These are phyloP conservation scores for Scedosporium apiospermum DNA, from an alignment of 2,329 filamentous ascomycete species.

Conservation along the genomic window DNA sequence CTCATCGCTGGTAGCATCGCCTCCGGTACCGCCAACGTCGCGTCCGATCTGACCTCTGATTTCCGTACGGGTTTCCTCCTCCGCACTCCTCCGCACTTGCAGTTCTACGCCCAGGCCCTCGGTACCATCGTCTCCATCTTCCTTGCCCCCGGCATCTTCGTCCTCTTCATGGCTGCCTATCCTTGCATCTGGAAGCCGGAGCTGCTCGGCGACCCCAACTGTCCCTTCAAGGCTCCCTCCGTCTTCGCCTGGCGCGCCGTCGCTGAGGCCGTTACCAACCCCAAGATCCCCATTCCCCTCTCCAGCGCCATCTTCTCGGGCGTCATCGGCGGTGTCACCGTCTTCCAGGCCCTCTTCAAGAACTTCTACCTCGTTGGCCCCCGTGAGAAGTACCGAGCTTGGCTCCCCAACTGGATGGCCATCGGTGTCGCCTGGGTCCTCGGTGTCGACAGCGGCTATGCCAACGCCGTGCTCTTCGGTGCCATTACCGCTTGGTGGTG, in stretches of 20 bases:
- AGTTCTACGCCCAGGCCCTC: conserved; percentile 56
- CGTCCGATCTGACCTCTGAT: conserved; percentile 47
- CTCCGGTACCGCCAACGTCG: conserved; percentile 44
- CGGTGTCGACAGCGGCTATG: conserved; percentile 42
- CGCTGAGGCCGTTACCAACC: conserved; percentile 49
- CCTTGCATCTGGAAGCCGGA: conserved; percentile 50
- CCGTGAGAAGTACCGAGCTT: conserved; percentile 44
- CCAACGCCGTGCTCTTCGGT: conserved; percentile 50
- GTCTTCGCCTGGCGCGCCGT: conserved; percentile 59
- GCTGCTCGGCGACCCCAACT: conserved; percentile 23
- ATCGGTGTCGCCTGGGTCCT: conserved; percentile 51
- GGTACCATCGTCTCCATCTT: conserved; percentile 57
- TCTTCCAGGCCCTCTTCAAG: conserved; percentile 40
- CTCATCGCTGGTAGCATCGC: conserved; percentile 52
- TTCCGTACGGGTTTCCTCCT: conserved; percentile 62
- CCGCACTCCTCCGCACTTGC: conserved; percentile 52
- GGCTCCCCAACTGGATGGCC: conserved; percentile 54
- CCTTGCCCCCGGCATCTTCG: conserved; percentile 56
- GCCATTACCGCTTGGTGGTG: conserved; percentile 42
- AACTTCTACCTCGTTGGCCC: conserved; percentile 43
- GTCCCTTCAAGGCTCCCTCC: conserved; percentile 52
- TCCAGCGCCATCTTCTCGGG: conserved; percentile 48
- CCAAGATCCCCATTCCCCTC: conserved; percentile 43
- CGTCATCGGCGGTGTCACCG: conserved; percentile 40
- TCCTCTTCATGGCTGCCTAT: conserved; percentile 59